Evolutionary conservation across 495 filamentous ascomycete species (phyloP).

Genomic region (Annulohypoxylon bovei): DNA sequence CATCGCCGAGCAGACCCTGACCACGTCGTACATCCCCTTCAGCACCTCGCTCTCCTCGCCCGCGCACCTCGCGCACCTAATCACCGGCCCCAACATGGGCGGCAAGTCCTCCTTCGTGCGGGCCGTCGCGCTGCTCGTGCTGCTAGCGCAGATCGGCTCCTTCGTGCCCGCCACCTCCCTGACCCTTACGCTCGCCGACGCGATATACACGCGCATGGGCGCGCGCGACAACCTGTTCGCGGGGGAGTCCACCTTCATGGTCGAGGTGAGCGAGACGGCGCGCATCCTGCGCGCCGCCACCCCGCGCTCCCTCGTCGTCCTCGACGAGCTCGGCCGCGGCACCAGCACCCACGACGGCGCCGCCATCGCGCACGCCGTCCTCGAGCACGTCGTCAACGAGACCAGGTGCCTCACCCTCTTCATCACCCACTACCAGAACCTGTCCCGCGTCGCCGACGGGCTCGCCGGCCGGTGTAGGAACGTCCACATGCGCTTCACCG

Average conservation of each 20-base stretch:
- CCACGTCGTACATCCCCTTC: conserved; percentile 92
- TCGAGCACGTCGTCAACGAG: conserved; percentile 82
- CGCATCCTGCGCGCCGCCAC: conserved; percentile 91
- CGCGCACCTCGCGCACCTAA: conserved; percentile 76
- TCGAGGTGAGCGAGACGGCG: conserved; percentile 91
- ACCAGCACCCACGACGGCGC: conserved; percentile 96
- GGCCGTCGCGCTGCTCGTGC: conserved; percentile 86
- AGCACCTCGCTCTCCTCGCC: conserved; percentile 72
- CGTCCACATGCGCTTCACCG: conserved; percentile 85
- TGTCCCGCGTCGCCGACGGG: conserved; percentile 74
- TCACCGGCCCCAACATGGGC: conserved; percentile 99
- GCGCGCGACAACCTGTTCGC: conserved; percentile 96
- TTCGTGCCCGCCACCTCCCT: conserved; percentile 87
- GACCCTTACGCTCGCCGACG: conserved; percentile 82
- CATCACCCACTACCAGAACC: conserved; percentile 95
- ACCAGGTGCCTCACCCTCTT: conserved; percentile 83
- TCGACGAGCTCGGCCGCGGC: conserved; percentile 95
- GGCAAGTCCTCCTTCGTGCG: conserved; percentile 96
- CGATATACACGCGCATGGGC: conserved; percentile 96
- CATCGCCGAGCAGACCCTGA: conserved; percentile 92
- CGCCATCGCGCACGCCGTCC: conserved; percentile 92
- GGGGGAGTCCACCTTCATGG: conserved; percentile 97
- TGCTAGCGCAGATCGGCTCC: conserved; percentile 94
- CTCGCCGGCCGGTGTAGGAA: conserved; percentile 73
- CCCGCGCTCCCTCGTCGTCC: conserved; percentile 80